Percentiles rank a stretch among this genome's conserved stretches.
These are phyloP conservation scores for Coprinopsis cinerea DNA, from an alignment of 768 basidiomycete species.

Conservation along the genomic window DNA sequence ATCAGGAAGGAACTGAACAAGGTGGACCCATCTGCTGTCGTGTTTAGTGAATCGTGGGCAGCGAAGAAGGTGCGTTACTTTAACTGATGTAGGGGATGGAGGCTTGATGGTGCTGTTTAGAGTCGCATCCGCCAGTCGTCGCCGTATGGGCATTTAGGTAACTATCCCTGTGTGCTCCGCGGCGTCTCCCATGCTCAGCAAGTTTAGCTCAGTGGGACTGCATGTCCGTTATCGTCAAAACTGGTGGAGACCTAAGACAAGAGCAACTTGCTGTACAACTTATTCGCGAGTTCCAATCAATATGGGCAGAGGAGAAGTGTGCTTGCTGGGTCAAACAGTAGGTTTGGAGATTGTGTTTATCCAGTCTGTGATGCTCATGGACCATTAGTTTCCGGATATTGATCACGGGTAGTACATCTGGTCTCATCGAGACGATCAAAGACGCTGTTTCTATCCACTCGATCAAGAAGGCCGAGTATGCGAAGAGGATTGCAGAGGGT, in stretches of 20 bases:
- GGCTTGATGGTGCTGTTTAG: slow-evolving; percentile 26
- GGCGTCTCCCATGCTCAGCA: slow-evolving; percentile 2
- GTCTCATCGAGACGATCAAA: slow-evolving; percentile 95
- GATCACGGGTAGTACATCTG: slow-evolving; percentile 89
- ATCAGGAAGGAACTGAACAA: slow-evolving; percentile 91
- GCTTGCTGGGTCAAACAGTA: slow-evolving; percentile 93
- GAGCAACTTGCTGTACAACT: slow-evolving; percentile 97
- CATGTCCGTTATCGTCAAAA: slow-evolving; percentile 97
- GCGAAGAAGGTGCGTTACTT: slow-evolving; percentile 68
- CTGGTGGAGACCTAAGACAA: slow-evolving; percentile 92
- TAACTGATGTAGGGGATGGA: not conserved
- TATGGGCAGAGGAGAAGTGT: slow-evolving; percentile 93
- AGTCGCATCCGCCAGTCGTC: slow-evolving; percentile 88
- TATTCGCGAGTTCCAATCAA: slow-evolving; percentile 85
- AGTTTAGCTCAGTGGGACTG: slow-evolving; percentile 74
- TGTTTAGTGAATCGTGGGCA: slow-evolving; percentile 93
- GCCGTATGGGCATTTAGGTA: slow-evolving; percentile 93
- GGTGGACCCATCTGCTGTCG: slow-evolving; percentile 91
- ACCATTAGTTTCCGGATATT: slow-evolving; percentile 82
- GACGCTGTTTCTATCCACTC: slow-evolving; percentile 98
- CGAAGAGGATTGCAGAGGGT: slow-evolving; percentile 75
- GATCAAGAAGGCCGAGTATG: slow-evolving; percentile 98
- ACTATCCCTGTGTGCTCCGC: slow-evolving; percentile 14
- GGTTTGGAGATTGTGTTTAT: slow-evolving; percentile 17
- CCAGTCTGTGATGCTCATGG: not conserved